A percentile compares a stretch with the other conserved stretches of the same genome.
Evolutionary conservation across 2,329 filamentous ascomycete species (phyloP).

Genomic region (Fusarium redolens): DNA sequence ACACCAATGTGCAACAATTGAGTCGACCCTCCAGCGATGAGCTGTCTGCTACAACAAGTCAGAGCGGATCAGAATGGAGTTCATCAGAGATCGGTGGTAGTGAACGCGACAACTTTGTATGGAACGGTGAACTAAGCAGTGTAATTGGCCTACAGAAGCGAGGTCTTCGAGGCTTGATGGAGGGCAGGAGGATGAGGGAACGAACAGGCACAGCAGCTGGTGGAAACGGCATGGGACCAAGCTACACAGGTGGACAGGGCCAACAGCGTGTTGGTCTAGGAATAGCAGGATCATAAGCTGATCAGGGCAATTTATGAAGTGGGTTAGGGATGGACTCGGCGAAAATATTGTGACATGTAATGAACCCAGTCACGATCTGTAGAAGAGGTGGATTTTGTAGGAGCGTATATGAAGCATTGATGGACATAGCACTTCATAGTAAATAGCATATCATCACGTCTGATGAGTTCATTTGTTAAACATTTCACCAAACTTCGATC

Average conservation of each 20-base stretch:
- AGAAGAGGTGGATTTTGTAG: constrained; percentile 34
- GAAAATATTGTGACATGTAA: constrained; percentile 39
- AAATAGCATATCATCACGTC: constrained; percentile 26
- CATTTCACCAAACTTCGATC: background rate
- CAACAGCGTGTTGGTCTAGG: constrained; percentile 62
- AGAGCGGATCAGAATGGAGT: constrained; percentile 67
- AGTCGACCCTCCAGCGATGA: constrained; percentile 59
- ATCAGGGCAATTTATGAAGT: background rate
- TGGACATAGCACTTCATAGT: constrained; percentile 28
- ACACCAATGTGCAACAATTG: constrained; percentile 55
- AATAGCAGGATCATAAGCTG: constrained; percentile 59
- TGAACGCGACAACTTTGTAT: constrained; percentile 67
- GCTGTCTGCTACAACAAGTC: constrained; percentile 61
- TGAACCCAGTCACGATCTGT: constrained; percentile 38
- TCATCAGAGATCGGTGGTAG: constrained; percentile 64
- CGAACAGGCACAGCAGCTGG: constrained; percentile 64
- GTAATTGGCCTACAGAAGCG: constrained; percentile 97
- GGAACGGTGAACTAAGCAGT: constrained; percentile 84
- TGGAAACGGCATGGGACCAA: constrained; percentile 27
- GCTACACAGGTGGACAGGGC: constrained; percentile 36
- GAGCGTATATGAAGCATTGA: constrained; percentile 29
- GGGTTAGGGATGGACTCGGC: constrained; percentile 20
- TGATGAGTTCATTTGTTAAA: constrained; percentile 7
- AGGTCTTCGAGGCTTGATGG: constrained; percentile 92
- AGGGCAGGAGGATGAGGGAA: constrained; percentile 87